Base-by-base conservation (phyloP, 768 basidiomycete genomes). In the Favolaschia claudopus region DNA sequence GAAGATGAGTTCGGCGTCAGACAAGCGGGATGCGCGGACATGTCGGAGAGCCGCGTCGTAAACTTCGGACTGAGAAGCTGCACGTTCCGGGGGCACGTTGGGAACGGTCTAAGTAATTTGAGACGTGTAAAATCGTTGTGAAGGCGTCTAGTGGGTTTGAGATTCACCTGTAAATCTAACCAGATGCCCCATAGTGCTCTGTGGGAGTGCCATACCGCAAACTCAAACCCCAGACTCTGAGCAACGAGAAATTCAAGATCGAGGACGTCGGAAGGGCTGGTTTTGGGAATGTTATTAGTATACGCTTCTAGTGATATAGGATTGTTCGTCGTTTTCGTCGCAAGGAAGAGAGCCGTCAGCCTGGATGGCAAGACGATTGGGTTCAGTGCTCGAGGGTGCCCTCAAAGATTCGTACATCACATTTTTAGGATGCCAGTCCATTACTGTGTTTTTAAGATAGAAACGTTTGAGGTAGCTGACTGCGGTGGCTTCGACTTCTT, bases 391-490 rank as follows among this genome's bases (percentile, higher is more conserved):
- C 5, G 12, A 17, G 9, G 43, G 31, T 48, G 56, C 20, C 42
- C 20, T 14, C 29, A 31, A 48, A 32, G 34, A 13, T 9, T 74
- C 89, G 45, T 69, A 97, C 97, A 99, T 99, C 68, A 99, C 93
- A 69, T 93, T 95, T 76, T 96, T 96, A 0, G 97, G 97, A 77
- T 99, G 97, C 89, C 94, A 98, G 71, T 99, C 97, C 95, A 99
- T 98, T 50, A 95, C 94, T 2, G 96, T 99, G 70, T 99, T 99
- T 76, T 91, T 91, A 53, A 99, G 83, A 71, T 99, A 99, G 75
- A 99, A 99, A 5, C 97, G 84, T 73, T 99, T 99, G 65, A 99
- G 79, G 74, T 97, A 99, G 54, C 85, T 88, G 55, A 92, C 83
- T 0, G 95, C 95, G 4, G 96, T 98, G 0, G 94, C 92, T 72